Evolutionary conservation across 2,329 filamentous ascomycete species (phyloP), one percentile per base, ranked within the genome.

Genomic region (Cercospora sojina): DNA sequence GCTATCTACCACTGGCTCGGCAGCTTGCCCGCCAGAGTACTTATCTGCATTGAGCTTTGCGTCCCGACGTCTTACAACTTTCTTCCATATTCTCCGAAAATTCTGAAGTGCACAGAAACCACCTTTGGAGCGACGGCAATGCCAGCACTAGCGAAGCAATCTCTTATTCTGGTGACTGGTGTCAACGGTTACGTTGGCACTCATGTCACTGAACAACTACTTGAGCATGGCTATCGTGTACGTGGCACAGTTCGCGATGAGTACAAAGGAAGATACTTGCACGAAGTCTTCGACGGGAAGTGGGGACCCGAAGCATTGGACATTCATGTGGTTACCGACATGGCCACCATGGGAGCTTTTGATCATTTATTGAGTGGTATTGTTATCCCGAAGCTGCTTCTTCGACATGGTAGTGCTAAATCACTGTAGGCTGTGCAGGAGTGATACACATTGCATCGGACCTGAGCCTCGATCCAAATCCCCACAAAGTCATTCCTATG

Each of bases 161-260:
- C 41, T 1, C 7, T 47, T 3, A 47, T 47, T 23, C 5, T 47
- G n/a, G 41, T 47, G 1, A 47, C 41, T 23, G 41, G 41, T 12
- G 59, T 43, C 32, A 62, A 62, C n/a, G 59, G 59, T 1, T 62
- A 53, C 49, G 49, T 62, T 4, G 59, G 27, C 47, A 35, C 31
- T 10, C 43, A 53, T 43, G 23, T 63, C 23, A 51, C 60, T 5
- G 60, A 63, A n/a, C 49, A 56, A 23, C 60, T 63, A 3, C 31
- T 63, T 13, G 35, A 56, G 13, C 60, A 63, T 38, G 49, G 49
- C 18, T 63, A 56, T 31, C 20, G 32, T 16, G 49, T 63, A 12
- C 60, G 60, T 38, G 60, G 60, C n/a, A 63, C 60, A n/a, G 49
- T 51, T 13, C 49, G 60, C 23, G 49, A 55, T 18, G 49, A 57